Conservation (phyloP, 805 yeast species). For the Nakazawaea wyomingensis region DNA sequence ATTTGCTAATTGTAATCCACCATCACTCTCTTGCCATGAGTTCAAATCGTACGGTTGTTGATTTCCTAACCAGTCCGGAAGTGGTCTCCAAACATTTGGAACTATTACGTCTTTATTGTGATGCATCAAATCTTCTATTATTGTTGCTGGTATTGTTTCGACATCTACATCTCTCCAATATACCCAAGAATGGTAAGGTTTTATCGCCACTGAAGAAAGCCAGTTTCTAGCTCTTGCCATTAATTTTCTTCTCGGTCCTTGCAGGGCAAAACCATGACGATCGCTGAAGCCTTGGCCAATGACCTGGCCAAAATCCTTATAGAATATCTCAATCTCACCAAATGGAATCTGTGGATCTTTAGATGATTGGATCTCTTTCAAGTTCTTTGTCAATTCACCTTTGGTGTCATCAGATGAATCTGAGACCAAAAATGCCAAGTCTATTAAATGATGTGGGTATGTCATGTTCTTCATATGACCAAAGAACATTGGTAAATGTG, state of each 20-base stretch:
- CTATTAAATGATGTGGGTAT: constrained; percentile 52
- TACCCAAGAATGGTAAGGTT: constrained; percentile 92
- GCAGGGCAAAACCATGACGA: constrained; percentile 93
- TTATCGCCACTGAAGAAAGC: constrained; percentile 79
- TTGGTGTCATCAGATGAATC: constrained; percentile 89
- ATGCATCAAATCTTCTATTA: constrained; percentile 87
- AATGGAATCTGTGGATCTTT: constrained; percentile 58
- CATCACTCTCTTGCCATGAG: constrained; percentile 83
- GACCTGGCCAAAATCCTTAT: constrained; percentile 89
- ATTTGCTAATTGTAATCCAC: constrained; percentile 73
- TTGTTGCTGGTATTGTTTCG: constrained; percentile 81
- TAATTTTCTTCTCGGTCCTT: constrained; percentile 88
- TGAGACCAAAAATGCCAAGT: constrained; percentile 75
- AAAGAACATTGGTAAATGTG: constrained; percentile 58
- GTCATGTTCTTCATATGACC: constrained; percentile 51
- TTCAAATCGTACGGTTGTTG: constrained; percentile 83
- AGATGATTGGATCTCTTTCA: constrained; percentile 61
- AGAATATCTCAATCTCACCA: constrained; percentile 82
- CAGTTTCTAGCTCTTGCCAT: constrained; percentile 97
- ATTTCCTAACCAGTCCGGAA: constrained; percentile 81
- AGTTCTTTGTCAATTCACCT: constrained; percentile 52
- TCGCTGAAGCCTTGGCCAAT: constrained; percentile 92
- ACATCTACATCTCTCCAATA: constrained; percentile 98
- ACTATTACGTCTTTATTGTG: constrained; percentile 90
- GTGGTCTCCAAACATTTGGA: constrained; percentile 90